These are phyloP conservation scores for Tricholoma sp. DNA, from an alignment of 768 basidiomycete species.

Conservation along the genomic window DNA sequence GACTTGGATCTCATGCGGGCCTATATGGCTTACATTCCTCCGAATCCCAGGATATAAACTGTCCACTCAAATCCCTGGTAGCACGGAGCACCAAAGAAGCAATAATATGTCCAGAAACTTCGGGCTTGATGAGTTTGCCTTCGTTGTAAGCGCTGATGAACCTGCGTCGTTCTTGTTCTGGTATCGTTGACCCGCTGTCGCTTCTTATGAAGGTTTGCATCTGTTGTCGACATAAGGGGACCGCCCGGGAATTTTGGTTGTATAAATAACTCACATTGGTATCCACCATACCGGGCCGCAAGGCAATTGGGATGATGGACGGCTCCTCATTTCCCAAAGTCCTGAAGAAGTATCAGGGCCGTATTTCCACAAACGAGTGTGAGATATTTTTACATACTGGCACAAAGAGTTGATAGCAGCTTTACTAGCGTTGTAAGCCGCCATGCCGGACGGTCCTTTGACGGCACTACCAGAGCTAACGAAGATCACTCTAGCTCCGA, in stretches of 20 bases:
- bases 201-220: slow-evolving; percentile 64
- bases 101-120: slow-evolving; percentile 73
- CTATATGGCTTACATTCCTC: slow-evolving; percentile 60
- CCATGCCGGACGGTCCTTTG: slow-evolving; percentile 68
- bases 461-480: slow-evolving; percentile 84
- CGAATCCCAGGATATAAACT: slow-evolving; percentile 79
- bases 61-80: slow-evolving; percentile 57
- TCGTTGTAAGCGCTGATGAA: slow-evolving; percentile 56
- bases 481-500: slow-evolving; percentile 68
- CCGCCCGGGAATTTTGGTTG: neutral
- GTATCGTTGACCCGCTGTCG: slow-evolving; percentile 50
- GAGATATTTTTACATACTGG: slow-evolving; percentile 39
- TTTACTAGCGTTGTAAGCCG: slow-evolving; percentile 77
- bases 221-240: slow-evolving; percentile 32
- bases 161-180: slow-evolving; percentile 42
- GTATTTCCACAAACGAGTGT: neutral
- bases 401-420: slow-evolving; percentile 87
- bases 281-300: slow-evolving; percentile 87
- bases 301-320: slow-evolving; percentile 64
- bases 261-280: slow-evolving; percentile 53
- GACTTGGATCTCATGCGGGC: slow-evolving; percentile 7
- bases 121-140: slow-evolving; percentile 72
- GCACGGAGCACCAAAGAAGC: slow-evolving; percentile 71
- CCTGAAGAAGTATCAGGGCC: slow-evolving; percentile 30
- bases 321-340: slow-evolving; percentile 84